phyloP scores from a whole-genome alignment of 768 basidiomycete species.

The Lactifluus volemus region DNA sequence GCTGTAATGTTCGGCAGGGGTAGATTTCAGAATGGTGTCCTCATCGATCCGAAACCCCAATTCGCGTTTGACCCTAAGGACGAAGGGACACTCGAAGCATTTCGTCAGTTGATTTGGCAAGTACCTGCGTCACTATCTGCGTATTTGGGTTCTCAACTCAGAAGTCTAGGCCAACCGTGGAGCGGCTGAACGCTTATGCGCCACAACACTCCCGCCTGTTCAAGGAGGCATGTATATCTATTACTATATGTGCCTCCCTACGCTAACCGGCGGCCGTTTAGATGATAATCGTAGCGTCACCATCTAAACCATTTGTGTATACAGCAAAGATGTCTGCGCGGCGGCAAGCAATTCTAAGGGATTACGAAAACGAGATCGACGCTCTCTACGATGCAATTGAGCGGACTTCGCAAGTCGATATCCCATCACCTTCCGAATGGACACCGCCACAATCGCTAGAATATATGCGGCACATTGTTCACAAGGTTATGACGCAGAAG shows the following conservation, averaged over 20 bases:
- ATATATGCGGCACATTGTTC: slow-evolving; percentile 30
- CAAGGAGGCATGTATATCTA: slow-evolving; percentile 31
- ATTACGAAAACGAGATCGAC: slow-evolving; percentile 36
- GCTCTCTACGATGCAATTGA: slow-evolving; percentile 29
- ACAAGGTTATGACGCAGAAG: slow-evolving; percentile 24
- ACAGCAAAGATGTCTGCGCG: slow-evolving; percentile 35
- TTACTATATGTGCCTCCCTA: neutral
- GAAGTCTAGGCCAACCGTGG: slow-evolving; percentile 32
- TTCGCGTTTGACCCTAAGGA: slow-evolving; percentile 23
- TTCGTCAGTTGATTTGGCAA: slow-evolving; percentile 20
- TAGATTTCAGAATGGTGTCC: slow-evolving; percentile 26
- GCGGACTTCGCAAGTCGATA: slow-evolving; percentile 26
- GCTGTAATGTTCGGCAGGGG: slow-evolving; percentile 30
- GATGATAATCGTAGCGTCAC: slow-evolving; percentile 37
- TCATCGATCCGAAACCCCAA: slow-evolving; percentile 26
- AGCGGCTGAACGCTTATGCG: slow-evolving; percentile 33
- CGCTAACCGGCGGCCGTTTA: slow-evolving; percentile 12
- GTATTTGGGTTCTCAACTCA: neutral
- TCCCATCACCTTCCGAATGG: slow-evolving; percentile 25
- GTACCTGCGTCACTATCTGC: neutral
- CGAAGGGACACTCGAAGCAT: slow-evolving; percentile 20
- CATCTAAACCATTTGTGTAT: slow-evolving; percentile 34
- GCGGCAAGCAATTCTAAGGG: slow-evolving; percentile 29
- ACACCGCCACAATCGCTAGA: slow-evolving; percentile 18
- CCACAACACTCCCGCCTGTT: slow-evolving; percentile 39